Percentiles rank a stretch among this genome's conserved stretches.
These are phyloP conservation scores for Przewalskia tangutica DNA, from an alignment of 257 asterid genomes.

Conservation along the genomic window DNA sequence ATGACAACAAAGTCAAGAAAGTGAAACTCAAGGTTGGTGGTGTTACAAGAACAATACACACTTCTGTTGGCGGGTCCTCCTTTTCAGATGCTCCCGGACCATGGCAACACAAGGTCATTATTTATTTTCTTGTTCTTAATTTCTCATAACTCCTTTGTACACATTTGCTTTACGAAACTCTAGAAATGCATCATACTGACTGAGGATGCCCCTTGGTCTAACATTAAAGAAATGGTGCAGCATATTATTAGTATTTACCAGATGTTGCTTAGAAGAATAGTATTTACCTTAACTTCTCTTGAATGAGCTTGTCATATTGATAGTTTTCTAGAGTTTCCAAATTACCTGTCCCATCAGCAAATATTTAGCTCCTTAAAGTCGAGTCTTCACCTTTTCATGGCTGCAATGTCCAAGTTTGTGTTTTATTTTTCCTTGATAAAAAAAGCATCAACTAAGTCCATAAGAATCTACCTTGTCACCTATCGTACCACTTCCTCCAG, in stretches of 20 bases:
- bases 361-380: background rate
- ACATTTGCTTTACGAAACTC: background rate
- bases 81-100: constrained; percentile 23
- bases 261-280: background rate
- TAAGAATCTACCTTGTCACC: background rate
- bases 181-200: background rate
- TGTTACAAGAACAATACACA: constrained; percentile 57
- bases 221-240: background rate
- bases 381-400: background rate
- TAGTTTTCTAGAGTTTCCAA: background rate
- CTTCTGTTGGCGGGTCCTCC: constrained; percentile 39
- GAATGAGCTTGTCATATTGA: background rate
- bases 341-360: background rate
- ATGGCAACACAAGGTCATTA: constrained; percentile 14
- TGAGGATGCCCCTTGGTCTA: background rate
- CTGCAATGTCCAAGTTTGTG: background rate
- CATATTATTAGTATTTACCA: background rate
- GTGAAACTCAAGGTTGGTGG: constrained; percentile 82
- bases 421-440: background rate
- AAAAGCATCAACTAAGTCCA: background rate
- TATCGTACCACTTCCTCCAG: background rate
- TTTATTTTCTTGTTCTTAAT: background rate
- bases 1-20: constrained; percentile 38
- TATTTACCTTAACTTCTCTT: background rate
- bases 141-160: background rate